These are phyloP conservation scores for Exophiala bonariae DNA, from an alignment of 2,329 filamentous ascomycete genomes.

Conservation along the genomic window DNA sequence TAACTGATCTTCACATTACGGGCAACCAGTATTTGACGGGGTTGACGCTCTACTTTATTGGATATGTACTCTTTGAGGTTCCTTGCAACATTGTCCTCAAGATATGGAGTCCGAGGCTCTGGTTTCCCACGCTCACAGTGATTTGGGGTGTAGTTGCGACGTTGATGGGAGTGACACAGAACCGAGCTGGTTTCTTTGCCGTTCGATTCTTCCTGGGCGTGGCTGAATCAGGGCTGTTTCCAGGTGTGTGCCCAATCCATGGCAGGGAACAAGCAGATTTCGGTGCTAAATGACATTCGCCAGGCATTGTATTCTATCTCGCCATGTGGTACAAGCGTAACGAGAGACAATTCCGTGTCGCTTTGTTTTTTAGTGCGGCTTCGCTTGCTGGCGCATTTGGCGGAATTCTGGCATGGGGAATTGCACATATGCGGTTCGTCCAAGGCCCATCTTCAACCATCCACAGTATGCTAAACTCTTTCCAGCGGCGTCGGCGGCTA, in stretches of 20 bases:
- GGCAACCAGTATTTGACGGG: conserved; percentile 19
- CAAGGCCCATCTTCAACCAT: no score
- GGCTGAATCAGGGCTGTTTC: conserved; percentile 36
- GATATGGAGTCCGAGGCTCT: conserved; percentile 16
- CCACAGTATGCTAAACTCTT: no score
- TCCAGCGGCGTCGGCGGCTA: conserved; percentile 51
- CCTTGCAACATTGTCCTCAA: conserved; percentile 38
- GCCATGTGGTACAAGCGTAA: conserved; percentile 64
- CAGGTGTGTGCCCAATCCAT: no score
- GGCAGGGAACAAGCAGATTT: no score
- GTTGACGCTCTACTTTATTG: conserved; percentile 23
- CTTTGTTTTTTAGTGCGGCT: conserved; percentile 61
- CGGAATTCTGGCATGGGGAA: conserved; percentile 58
- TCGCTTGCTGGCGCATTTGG: conserved; percentile 62
- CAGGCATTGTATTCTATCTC: conserved; percentile 58
- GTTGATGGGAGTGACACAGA: conserved; percentile 49
- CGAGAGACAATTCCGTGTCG: conserved; percentile 59
- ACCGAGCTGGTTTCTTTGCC: conserved; percentile 14
- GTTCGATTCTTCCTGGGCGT: conserved; percentile 43
- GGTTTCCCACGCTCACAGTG: conserved; percentile 26
- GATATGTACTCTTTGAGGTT: conserved; percentile 32
- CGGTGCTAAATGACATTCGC: no score
- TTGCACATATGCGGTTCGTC: conserved; percentile 49
- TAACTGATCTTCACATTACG: conserved; percentile 36
- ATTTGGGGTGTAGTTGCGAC: conserved; percentile 52